Base-by-base conservation (phyloP, 164 flowering plant species). In the Piper betle region DNA sequence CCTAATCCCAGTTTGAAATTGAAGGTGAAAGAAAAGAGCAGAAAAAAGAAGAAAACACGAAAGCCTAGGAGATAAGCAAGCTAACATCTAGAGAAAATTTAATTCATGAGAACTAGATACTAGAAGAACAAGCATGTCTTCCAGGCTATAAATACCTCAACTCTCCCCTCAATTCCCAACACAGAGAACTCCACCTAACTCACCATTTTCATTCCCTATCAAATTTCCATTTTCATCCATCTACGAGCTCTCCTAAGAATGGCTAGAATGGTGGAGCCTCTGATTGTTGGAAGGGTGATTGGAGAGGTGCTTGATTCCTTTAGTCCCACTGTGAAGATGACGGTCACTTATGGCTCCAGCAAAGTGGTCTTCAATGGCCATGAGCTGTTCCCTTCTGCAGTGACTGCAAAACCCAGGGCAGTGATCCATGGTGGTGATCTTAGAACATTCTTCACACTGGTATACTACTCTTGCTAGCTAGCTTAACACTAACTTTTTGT, bases 381-480 rank as follows among this genome's bases (percentile, higher is more conserved):
- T 68, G 87, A 82, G 56, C 72, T 82, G 59, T 77, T 59, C 38
- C 87, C 87, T 66, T 82, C 87, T 41, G 4, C 70, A 0, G 76
- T 82, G 13, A 72, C 73, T 55, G n/a, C 62, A 56, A 82, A 77
- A 62, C 87, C 87, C 60, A 80, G 64, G 66, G 84, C 80, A 63
- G 79, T 77, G 60, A 78, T 82, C 70, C 76, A 69, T 64, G 84
- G 78, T 17, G 80, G 79, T 58, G 87, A 80, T 53, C 60, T 82
- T 80, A 79, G 82, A 62, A 68, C 81, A 33, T 80, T 80, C 72
- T 82, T 82, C 62, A 82, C 87, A 20, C 71, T 82, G 87, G 87
- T 82, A 76, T 13, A 61, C 52, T 61, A 25, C 46, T 17, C 11
- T 6, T 10, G 46, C 0, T 42, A 6, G 46, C 11, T 10, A 6